Base-by-base conservation (phyloP, 1,284 basidiomycete species). In the Apiotrichum akiyoshidainum region DNA sequence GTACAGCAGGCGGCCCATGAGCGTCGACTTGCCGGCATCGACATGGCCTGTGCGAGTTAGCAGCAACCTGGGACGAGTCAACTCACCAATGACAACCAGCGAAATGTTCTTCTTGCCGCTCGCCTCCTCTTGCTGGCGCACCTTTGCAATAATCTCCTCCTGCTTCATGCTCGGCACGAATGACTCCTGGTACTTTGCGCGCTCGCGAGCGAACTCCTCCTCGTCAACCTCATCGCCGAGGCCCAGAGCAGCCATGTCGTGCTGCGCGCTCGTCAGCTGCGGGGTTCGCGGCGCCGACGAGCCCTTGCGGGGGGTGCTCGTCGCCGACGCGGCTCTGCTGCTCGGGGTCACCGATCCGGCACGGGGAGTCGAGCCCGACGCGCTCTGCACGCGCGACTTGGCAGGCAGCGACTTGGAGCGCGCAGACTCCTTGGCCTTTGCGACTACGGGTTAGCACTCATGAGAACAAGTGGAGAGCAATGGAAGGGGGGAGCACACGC, bases 11-110 rank as follows among this genome's bases (percentile, higher is more conserved):
- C 94, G 83, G 0, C 95, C 95, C 92, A 98, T 98, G 46, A 99
- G 78, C 0, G 95, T 99, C 12, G 94, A 97, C 78, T 99, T 99
- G 51, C 95, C 95, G 16, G 96, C 95, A 78, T 99, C 95, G 60
- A 99, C 95, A 71, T 99, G 95, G 26, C 95, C 94, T 92, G 68
- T n/a, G 13, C 7, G 17, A 26, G 44, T 65, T 33, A 64, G 58
- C 45, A 35, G 1, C 34, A 34, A 19, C 47, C 12, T n/a, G 17
- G 45, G 3, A 13, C n/a, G 1, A 1, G 2, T 44, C n/a, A 13
- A 80, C 85, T 67, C 74, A 94, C 94, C 95, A 53, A 99, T 88
- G 42, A 99, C 92, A 19, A 99, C 89, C 64, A 99, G 79, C 72
- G 88, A 95, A 48, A 98, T 80, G 39, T 82, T 84, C 68, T 85